Evolutionary conservation across 192 early-diverging fungal species (phyloP), one percentile per base, ranked within the genome.

Genomic region (Coemansia brasiliensis): DNA sequence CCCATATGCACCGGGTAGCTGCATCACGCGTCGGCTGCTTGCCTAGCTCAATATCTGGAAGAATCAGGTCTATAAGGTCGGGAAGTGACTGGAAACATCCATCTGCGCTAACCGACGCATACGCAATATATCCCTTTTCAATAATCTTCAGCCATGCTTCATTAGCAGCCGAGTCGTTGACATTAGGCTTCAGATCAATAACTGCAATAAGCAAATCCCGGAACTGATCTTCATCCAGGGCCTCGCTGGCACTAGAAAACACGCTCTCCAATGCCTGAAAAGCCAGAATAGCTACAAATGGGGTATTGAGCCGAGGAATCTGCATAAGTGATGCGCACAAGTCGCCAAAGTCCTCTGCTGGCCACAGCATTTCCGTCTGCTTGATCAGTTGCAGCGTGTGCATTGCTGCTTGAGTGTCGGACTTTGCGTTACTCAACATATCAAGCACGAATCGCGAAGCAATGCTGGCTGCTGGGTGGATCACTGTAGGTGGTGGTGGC

Each of bases 141-240:
- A 95, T 82, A 41, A 95, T 86, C 46, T 86, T 83, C 43, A 95
- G 79, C 94, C 94, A 95, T 13, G 89, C 65, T 41, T 93, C 91
- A 61, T 87, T 84, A 48, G 92, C 71, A 45, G 83, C 78, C n/a
- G 85, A 82, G 64, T 97, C 94, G 66, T 88, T 89, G 39, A 83
- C 79, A 67, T 88, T 89, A 43, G 94, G 94, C 61, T 88, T 89
- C 20, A 97, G 83, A 39, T 89, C 89, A n/a, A 83, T 76, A 5
- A 90, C 77, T 8, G 84, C 80, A 59, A 67, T 78, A 57, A 69
- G 78, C 62, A 66, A 64, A 61, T 61, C 74, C 71, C 67, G 83
- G 69, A 80, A 82, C 71, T 72, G 74, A 41, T 61, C 81, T 59
- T 67, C 82, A 53, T 55, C 67, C 58, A 65, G 72, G 55, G 59